Conservation (phyloP, 257 asterid genomes). For the Mentha longifolia region DNA sequence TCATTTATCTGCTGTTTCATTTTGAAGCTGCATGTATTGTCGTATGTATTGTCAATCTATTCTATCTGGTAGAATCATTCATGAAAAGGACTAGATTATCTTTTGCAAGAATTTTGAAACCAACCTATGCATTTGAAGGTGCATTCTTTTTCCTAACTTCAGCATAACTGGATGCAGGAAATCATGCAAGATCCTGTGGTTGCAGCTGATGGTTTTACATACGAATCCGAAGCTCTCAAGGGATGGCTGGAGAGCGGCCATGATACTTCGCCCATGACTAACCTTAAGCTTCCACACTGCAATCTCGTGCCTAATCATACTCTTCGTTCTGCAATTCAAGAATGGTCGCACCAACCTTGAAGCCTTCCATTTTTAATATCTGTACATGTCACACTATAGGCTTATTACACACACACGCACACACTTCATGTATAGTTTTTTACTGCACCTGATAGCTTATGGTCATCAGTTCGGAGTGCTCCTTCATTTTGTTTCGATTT, state of each 20-base stretch:
- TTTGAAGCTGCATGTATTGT: no score
- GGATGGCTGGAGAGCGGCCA: constrained; percentile 90
- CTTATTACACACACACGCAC: constrained; percentile 24
- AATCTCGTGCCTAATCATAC: constrained; percentile 76
- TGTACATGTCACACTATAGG: constrained; percentile 31
- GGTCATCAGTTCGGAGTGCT: background rate
- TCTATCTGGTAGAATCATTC: background rate
- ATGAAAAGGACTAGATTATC: background rate
- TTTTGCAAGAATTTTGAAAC: constrained; percentile 6
- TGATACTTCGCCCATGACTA: constrained; percentile 90
- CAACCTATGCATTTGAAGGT: background rate
- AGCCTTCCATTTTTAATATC: background rate
- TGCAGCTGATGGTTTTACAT: constrained; percentile 91
- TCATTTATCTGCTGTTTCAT: no score
- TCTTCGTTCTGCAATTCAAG: constrained; percentile 91
- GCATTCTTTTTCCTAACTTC: background rate
- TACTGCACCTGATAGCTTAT: constrained; percentile 1
- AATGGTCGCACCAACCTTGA: constrained; percentile 70
- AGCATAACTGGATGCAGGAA: constrained; percentile 53
- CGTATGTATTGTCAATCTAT: no score
- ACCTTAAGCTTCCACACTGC: constrained; percentile 58
- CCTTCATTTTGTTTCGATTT: background rate
- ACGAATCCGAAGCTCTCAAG: constrained; percentile 82
- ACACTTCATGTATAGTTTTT: constrained; percentile 15
- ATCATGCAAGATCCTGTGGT: constrained; percentile 90